Base-by-base conservation (phyloP, 2,329 filamentous ascomycete genomes). In the Diplodia intermedia region DNA sequence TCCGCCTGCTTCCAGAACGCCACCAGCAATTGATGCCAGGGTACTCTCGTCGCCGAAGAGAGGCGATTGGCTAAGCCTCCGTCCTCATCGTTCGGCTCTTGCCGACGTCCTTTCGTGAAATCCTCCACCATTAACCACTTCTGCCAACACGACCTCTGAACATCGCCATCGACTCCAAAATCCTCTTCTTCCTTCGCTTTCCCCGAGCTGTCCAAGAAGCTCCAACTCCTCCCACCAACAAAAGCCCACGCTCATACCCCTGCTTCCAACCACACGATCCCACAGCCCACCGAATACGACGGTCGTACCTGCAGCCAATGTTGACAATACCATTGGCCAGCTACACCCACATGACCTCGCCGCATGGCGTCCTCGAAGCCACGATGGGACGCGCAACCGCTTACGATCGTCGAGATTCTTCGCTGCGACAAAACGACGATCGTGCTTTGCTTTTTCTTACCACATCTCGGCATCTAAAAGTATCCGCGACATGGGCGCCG, bases 81-180 rank as follows among this genome's bases (percentile, higher is more conserved):
- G 40, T 18, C 26, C 49, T 40, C 8, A 61, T 65, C 65, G 47
- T 50, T 31, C 40, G 43, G n/a, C 54, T 36, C 23, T 29, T 14
- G 15, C 33, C 43, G 29, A 54, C 31, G 38, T 55, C 47, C 11
- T n/a, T 36, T 12, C 33, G 43, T 47, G 43, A 47, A n/a, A n/a
- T 11, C 43, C 43, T 47, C 20, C 7, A 47, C 18, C 43, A 18
- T n/a, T 47, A 20, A 4, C 43, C 43, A 20, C 6, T n/a, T 47
- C 3, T n/a, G 43, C 15, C 15, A 47, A 47, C 40, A 47, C 18
- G 15, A 5, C 14, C 11, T 11, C n/a, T 20, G 6, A 47, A 20
- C n/a, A 47, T 47, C 43, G 43, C 20, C 43, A 47, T 20, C 7
- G 43, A 3, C 6, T 4, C 11, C 20, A 8, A 47, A 20, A 8